Percentiles rank a stretch among this genome's conserved stretches.
Evolutionary conservation across 805 yeast genomes (phyloP).

Genomic region (Zygotorulaspora chibaensis): DNA sequence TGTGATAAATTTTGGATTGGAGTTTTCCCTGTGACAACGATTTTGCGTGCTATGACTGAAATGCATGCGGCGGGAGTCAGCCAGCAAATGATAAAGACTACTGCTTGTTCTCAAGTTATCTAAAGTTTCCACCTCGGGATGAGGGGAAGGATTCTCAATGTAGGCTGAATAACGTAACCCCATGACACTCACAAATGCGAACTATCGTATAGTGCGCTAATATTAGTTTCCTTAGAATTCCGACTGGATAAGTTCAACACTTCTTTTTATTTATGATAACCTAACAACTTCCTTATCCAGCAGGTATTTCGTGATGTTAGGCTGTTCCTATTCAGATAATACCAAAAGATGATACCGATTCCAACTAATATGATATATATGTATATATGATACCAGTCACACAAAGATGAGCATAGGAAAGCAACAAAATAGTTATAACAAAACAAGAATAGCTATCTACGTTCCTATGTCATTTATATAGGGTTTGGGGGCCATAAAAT

Average conservation of each 20-base stretch:
- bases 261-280: background rate
- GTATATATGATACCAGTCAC: background rate
- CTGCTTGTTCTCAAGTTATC: conserved; percentile 4
- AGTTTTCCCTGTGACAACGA: conserved; percentile 7
- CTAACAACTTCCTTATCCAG: background rate
- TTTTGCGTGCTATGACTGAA: conserved; percentile 9
- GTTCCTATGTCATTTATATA: background rate
- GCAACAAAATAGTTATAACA: background rate
- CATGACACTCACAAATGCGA: conserved; percentile 11
- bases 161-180: conserved; percentile 29
- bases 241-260: background rate
- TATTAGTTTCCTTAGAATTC: background rate
- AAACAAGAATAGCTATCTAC: background rate
- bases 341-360: background rate
- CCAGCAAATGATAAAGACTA: conserved; percentile 11
- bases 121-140: conserved; percentile 8
- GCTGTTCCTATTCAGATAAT: background rate
- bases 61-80: conserved; percentile 9
- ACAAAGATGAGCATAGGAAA: background rate
- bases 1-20: conserved; percentile 23
- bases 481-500: background rate
- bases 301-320: background rate
- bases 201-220: too few species aligned
- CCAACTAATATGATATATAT: background rate
- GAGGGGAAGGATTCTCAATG: conserved; percentile 22